Conservation (phyloP, 176 grass and related monocot genomes). For the Hordeum marinum region DNA sequence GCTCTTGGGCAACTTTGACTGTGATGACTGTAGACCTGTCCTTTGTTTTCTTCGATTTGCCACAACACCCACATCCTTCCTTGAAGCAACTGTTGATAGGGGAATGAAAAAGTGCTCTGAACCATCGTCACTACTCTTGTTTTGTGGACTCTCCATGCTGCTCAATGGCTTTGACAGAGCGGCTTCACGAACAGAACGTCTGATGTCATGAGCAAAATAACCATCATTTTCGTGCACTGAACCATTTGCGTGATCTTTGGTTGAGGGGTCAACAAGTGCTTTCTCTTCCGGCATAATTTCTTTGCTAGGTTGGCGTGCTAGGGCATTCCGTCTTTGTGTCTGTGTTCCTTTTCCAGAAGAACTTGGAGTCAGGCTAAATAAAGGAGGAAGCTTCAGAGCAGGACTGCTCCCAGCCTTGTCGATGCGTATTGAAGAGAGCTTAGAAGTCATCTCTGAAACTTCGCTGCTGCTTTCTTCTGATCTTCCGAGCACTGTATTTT, state of each 20-base stretch:
- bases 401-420: slow-evolving; percentile 63
- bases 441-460: slow-evolving; percentile 58
- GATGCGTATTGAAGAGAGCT: slow-evolving; percentile 59
- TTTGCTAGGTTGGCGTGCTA: slow-evolving; percentile 43
- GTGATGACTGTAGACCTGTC: slow-evolving; percentile 34
- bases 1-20: slow-evolving; percentile 28
- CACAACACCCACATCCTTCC: slow-evolving; percentile 49
- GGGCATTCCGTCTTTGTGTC: slow-evolving; percentile 41
- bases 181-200: slow-evolving; percentile 84
- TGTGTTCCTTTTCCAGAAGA: slow-evolving; percentile 69
- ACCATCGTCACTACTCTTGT: slow-evolving; percentile 55
- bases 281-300: slow-evolving; percentile 44
- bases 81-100: slow-evolving; percentile 37
- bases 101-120: slow-evolving; percentile 94
- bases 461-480: slow-evolving; percentile 54
- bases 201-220: slow-evolving; percentile 60
- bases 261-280: neutral
- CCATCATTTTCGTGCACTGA: slow-evolving; percentile 39
- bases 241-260: slow-evolving; percentile 37
- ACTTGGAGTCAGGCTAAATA: slow-evolving; percentile 88
- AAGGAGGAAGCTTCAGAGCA: slow-evolving; percentile 72
- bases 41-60: slow-evolving; percentile 55
- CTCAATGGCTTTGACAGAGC: slow-evolving; percentile 66
- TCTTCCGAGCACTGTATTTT: slow-evolving; percentile 41
- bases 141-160: slow-evolving; percentile 45